Base-by-base conservation (phyloP, 2,329 filamentous ascomycete genomes). In the Nannizzia gypsea region DNA sequence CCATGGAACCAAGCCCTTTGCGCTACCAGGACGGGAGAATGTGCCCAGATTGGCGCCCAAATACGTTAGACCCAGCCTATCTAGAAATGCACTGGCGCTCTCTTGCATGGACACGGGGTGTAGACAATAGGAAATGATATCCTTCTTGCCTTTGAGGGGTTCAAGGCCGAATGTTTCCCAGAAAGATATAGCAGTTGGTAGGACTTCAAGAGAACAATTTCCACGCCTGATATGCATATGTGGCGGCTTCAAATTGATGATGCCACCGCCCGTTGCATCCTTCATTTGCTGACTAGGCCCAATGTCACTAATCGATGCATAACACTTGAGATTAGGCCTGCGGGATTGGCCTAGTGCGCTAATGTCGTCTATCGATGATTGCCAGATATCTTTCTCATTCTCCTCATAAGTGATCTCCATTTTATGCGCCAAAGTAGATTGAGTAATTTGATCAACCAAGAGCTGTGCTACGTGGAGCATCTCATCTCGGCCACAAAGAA, bases 151-250 rank as follows among this genome's bases (percentile, higher is more conserved):
- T 66, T 76, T 78, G 42, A 76, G 75, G 36, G 83, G 83, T 44
- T 79, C 78, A 8, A 86, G 71, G 17, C 80, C 81, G 44, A 85
- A 77, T 1, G 80, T 76, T 63, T 85, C 82, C 83, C 83, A 85
- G 64, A 85, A 85, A 1, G 75, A 71, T 56, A 84, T 67, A 3
- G 81, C 79, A 6, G 82, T 74, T 2, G 82, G 79, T 13, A 83
- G 72, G 56, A 83, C 71, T 63, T 83, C 81, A 68, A 83, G 76
- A 6, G 72, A 74, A 40, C 75, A 74, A 42, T 80, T 78, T 6
- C 76, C 77, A 34, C 82, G 78, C 58, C 77, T 78, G 11, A 85
- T 71, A 40, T 78, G 77, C 34, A 86, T 66, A 65, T 81, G 78
- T 2, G 81, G 81, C 1, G 79, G 70, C 15, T 71, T 70, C n/a